A percentile compares a stretch with the other conserved stretches of the same genome.
Conservation (phyloP, 192 early-diverging fungal genomes). For the Ambispora gerdemannii region DNA sequence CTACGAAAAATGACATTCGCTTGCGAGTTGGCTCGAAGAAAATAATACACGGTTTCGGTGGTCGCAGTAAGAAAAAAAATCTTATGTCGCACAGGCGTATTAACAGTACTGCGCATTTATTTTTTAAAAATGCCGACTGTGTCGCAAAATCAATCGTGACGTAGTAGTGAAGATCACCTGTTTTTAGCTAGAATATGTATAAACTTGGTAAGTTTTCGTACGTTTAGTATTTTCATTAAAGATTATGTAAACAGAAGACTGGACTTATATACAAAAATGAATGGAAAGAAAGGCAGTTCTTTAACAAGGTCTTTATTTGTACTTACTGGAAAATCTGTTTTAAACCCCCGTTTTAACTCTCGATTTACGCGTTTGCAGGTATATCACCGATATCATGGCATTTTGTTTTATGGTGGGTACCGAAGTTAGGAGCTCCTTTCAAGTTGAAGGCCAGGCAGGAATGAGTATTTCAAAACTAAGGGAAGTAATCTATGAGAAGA, state of each 20-base stretch:
- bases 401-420: conserved; percentile 24
- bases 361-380: conserved; percentile 22
- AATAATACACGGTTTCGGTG: not conserved
- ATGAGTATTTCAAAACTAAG: conserved; percentile 12
- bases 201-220: not conserved
- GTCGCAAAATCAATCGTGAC: not conserved
- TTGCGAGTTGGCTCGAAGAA: not conserved
- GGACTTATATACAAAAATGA: conserved; percentile 19
- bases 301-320: conserved; percentile 19
- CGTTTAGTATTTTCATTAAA: not conserved
- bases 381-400: conserved; percentile 11
- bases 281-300: not conserved
- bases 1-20: conserved; percentile 1
- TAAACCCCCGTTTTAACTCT: conserved; percentile 7
- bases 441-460: not conserved
- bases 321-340: conserved; percentile 15
- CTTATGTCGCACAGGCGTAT: not conserved
- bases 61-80: not conserved
- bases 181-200: conserved; percentile 2
- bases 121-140: not conserved
- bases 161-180: not conserved
- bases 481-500: conserved; percentile 23
- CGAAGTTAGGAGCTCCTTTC: conserved; percentile 1
- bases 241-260: not conserved
- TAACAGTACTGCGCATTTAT: not conserved